These are phyloP conservation scores for Omphalea diandra DNA, from an alignment of 441 rosid genomes.

Conservation along the genomic window DNA sequence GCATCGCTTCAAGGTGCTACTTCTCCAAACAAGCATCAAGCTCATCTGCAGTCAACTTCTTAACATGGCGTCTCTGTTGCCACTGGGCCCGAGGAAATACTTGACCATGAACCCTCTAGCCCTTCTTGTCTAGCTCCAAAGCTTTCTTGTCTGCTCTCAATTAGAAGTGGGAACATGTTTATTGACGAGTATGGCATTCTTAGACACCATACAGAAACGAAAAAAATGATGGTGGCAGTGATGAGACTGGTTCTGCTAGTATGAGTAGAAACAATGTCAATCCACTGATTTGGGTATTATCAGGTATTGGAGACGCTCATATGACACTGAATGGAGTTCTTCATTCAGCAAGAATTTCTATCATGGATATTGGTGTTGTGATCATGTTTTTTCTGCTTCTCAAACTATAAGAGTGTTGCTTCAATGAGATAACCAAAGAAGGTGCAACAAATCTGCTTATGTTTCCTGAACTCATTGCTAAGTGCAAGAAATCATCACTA, in stretches of 20 bases:
- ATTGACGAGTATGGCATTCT: too few relatives aligned
- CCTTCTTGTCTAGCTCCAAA: too few relatives aligned
- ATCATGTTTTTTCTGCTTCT: constrained; percentile 53
- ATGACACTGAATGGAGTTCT: constrained; percentile 37
- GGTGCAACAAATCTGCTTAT: constrained; percentile 52
- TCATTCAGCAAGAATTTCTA: constrained; percentile 68
- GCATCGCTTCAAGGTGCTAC: too few relatives aligned
- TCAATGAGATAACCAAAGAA: constrained; percentile 52
- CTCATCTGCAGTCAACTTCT: too few relatives aligned
- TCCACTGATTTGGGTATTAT: constrained; percentile 81
- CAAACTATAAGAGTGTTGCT: constrained; percentile 46
- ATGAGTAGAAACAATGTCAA: constrained; percentile 40
- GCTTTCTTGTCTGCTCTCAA: too few relatives aligned
- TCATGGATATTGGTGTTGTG: constrained; percentile 76
- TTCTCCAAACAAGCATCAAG: too few relatives aligned
- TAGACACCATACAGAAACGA: too few relatives aligned
- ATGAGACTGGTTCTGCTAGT: constrained; percentile 46
- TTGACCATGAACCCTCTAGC: too few relatives aligned
- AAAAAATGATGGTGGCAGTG: constrained; percentile 35
- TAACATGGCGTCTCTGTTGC: too few relatives aligned
- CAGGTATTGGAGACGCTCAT: constrained; percentile 45
- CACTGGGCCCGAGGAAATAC: too few relatives aligned
- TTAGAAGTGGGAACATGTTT: too few relatives aligned
- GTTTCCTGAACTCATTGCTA: constrained; percentile 56
- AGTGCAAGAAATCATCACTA: constrained; percentile 47